Percentiles rank a stretch among this genome's conserved stretches.
These are phyloP conservation scores for Botrytis fabae DNA, from an alignment of 2,329 filamentous ascomycete genomes.

Conservation along the genomic window DNA sequence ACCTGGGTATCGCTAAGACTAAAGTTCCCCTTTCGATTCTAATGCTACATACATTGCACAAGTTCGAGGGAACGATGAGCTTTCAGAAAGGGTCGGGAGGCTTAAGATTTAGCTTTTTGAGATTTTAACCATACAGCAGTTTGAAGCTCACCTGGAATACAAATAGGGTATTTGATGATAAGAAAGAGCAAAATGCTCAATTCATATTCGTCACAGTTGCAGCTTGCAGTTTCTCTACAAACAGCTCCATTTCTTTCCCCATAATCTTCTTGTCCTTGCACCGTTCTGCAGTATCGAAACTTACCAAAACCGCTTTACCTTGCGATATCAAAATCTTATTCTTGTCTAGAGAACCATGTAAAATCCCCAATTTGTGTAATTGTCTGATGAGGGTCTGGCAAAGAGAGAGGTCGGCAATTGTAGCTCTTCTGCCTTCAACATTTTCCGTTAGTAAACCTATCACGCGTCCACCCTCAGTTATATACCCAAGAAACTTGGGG, in stretches of 20 bases:
- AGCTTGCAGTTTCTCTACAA: conserved; percentile 15
- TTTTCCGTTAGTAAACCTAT: conserved; percentile 33
- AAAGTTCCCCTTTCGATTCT: conserved; percentile 10
- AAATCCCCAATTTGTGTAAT: conserved; percentile 43
- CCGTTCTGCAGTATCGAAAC: conserved; percentile 40
- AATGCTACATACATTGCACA: not conserved
- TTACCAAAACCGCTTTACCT: conserved; percentile 40
- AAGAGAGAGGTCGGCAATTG: conserved; percentile 35
- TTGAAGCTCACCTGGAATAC: not conserved
- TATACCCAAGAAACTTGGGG: conserved; percentile 42
- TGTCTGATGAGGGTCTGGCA: conserved; percentile 38
- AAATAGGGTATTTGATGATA: not conserved
- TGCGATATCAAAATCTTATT: conserved; percentile 43
- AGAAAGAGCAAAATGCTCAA: not conserved
- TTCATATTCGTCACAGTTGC: not conserved
- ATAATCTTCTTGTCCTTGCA: conserved; percentile 17
- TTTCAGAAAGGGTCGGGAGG: not conserved
- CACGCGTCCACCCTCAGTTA: conserved; percentile 25
- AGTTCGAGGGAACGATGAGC: not conserved
- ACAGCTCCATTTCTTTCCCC: conserved; percentile 13
- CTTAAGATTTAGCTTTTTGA: not conserved
- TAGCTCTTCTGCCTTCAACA: conserved; percentile 37
- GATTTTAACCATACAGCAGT: too few relatives aligned
- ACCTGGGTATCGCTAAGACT: not conserved
- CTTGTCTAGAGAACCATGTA: conserved; percentile 44